Conservation (phyloP, 228 moss, liverwort and hornwort species). For the Sphagnum fallax region DNA sequence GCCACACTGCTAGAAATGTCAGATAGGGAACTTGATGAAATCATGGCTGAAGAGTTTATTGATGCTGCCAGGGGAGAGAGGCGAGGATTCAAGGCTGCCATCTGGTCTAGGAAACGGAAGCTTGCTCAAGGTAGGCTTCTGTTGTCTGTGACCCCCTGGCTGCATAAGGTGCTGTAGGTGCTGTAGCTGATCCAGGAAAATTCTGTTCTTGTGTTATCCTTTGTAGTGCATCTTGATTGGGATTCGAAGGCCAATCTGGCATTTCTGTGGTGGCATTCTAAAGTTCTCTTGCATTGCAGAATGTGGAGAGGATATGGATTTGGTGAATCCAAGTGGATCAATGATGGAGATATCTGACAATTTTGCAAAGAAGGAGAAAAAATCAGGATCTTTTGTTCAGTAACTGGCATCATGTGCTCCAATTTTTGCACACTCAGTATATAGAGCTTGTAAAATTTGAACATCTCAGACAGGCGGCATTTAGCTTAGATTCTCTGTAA, state of each 20-base stretch:
- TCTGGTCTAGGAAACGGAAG: constrained; percentile 59
- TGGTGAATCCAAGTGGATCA: constrained; percentile 53
- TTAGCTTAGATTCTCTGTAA: too few relatives aligned
- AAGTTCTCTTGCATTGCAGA: constrained; percentile 16
- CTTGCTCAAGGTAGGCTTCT: constrained; percentile 33
- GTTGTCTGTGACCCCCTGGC: background rate
- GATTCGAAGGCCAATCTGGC: too few relatives aligned
- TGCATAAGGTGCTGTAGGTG: background rate
- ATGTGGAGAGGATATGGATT: constrained; percentile 51
- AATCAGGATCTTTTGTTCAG: constrained; percentile 58
- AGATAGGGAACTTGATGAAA: constrained; percentile 58
- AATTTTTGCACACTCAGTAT: background rate
- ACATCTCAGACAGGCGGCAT: too few relatives aligned
- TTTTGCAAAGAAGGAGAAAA: constrained; percentile 70
- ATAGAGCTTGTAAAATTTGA: background rate
- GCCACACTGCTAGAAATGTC: constrained; percentile 61
- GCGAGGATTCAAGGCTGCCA: constrained; percentile 57
- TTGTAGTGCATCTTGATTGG: too few relatives aligned
- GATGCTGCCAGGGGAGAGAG: constrained; percentile 62
- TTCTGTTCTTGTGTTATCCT: too few relatives aligned
- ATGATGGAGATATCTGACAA: constrained; percentile 65
- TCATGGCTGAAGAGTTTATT: constrained; percentile 56
- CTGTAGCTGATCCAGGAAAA: background rate
- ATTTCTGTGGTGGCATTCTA: too few relatives aligned
- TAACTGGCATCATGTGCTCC: constrained; percentile 1